These are phyloP conservation scores for Lactifluus echinatus DNA, from an alignment of 768 basidiomycete species.

Conservation along the genomic window DNA sequence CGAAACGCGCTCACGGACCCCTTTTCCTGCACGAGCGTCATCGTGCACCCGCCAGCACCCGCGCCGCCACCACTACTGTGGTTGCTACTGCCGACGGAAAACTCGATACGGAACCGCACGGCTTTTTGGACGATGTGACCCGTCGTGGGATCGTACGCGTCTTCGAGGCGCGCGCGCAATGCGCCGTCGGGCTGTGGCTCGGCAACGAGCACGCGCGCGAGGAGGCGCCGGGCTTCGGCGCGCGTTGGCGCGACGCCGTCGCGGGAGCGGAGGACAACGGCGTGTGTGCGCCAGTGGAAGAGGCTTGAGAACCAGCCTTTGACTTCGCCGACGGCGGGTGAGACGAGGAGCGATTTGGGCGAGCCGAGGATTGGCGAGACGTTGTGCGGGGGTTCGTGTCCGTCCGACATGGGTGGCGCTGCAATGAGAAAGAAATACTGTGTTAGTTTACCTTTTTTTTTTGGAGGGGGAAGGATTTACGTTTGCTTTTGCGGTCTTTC, in stretches of 20 bases:
- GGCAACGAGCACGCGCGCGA: constrained; percentile 54
- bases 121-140: constrained; percentile 53
- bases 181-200: constrained; percentile 47
- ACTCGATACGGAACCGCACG: constrained; percentile 79
- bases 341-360: constrained; percentile 36
- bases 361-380: constrained; percentile 42
- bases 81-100: constrained; percentile 30
- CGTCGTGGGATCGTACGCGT: constrained; percentile 34
- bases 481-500: constrained; percentile 46
- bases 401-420: constrained; percentile 32
- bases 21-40: constrained; percentile 82
- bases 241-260: constrained; percentile 54
- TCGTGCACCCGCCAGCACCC: constrained; percentile 45
- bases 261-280: constrained; percentile 46
- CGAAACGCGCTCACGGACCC: constrained; percentile 85
- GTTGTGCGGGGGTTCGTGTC: constrained; percentile 37
- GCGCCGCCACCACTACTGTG: constrained; percentile 22
- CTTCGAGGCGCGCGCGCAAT: constrained; percentile 47
- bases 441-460: background rate
- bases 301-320: constrained; percentile 94
- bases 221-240: constrained; percentile 50
- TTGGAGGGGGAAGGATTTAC: constrained; percentile 33
- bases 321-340: constrained; percentile 75
- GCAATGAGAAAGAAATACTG: background rate
- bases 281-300: constrained; percentile 80